Evolutionary conservation across 2,329 filamentous ascomycete genomes (phyloP), one percentile per base, ranked within the genome.

Genomic region (Aspergillus glaucus): DNA sequence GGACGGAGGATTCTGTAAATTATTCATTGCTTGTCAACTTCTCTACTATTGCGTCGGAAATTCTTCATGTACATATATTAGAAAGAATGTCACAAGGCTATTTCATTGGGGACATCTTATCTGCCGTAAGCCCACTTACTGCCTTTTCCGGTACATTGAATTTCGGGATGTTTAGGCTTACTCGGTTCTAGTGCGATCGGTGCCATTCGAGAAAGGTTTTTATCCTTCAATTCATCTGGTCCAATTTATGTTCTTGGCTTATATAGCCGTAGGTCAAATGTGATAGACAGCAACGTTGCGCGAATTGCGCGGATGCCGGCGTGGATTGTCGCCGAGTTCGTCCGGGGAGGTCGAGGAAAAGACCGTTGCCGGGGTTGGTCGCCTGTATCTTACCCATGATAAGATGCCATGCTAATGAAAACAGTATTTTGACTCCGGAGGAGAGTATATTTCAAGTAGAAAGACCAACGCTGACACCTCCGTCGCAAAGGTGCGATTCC

Each of bases 181-280:
- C 39, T 24, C n/a, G 6, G n/a, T 7, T 21, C 14, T n/a, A 62
- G 60, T 62, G 59, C 49, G 59, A 62, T 48, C 45, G 54, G 5
- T 62, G 60, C 46, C 48, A 61, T 50, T 49, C 57, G 2, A 59
- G 59, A 53, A 63, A 62, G 57, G 60, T 61, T 36, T 9, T 15
- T n/a, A 24, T 6, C 22, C 10, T 43, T 26, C n/a, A 30, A 3
- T 44, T 9, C 4, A 1, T 1, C 26, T 30, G 1, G 10, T 4
- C 40, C 39, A 28, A 36, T 22, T 10, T 2, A 24, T 22, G 21
- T 4, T 14, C 8, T 14, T 32, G 6, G 12, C 32, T 50, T 17
- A 47, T 32, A 1, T 5, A 1, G 21, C 17, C 15, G 3, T 41
- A 63, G 57, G 49, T 62, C 3, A 61, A 58, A 46, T 65, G 62